phyloP scores from a whole-genome alignment of 208 protist genomes.

The Crithidia expoeki region DNA sequence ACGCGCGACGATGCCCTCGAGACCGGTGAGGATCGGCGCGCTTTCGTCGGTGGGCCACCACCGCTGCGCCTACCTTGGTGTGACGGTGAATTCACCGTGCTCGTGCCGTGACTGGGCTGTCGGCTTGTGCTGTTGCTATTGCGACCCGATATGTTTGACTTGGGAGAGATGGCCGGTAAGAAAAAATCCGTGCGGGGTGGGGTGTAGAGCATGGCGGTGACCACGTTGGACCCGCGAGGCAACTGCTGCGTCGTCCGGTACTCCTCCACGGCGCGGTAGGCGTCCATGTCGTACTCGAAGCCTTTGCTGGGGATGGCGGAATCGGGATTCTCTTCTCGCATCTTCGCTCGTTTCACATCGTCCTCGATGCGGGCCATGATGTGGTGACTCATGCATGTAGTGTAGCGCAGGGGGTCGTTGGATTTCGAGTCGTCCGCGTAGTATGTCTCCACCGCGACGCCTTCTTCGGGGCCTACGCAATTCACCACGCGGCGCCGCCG shows the following conservation, averaged over 20 bases:
- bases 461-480: slow-evolving; percentile 15
- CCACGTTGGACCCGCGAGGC: not conserved
- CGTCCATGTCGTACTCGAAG: slow-evolving; percentile 21
- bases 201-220: slow-evolving; percentile 6
- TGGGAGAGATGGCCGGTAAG: slow-evolving; percentile 16
- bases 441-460: slow-evolving; percentile 9
- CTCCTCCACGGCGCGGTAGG: slow-evolving; percentile 19
- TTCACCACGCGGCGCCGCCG: slow-evolving; percentile 17
- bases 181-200: not conserved
- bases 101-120: slow-evolving; percentile 6
- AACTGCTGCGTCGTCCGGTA: slow-evolving; percentile 22
- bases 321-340: slow-evolving; percentile 37
- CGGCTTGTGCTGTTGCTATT: slow-evolving; percentile 9
- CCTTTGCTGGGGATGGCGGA: slow-evolving; percentile 42
- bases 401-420: slow-evolving; percentile 25
- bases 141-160: not conserved
- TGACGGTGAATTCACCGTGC: slow-evolving; percentile 7
- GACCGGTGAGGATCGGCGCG: not conserved
- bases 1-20: not conserved
- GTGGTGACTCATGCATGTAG: slow-evolving; percentile 63
- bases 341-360: slow-evolving; percentile 34
- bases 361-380: slow-evolving; percentile 53
- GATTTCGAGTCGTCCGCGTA: not conserved
- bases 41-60: not conserved
- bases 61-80: not conserved